Percentiles rank a stretch among this genome's conserved stretches.
phyloP scores from a whole-genome alignment of 331 rosid species.

The Quercus tomentella region DNA sequence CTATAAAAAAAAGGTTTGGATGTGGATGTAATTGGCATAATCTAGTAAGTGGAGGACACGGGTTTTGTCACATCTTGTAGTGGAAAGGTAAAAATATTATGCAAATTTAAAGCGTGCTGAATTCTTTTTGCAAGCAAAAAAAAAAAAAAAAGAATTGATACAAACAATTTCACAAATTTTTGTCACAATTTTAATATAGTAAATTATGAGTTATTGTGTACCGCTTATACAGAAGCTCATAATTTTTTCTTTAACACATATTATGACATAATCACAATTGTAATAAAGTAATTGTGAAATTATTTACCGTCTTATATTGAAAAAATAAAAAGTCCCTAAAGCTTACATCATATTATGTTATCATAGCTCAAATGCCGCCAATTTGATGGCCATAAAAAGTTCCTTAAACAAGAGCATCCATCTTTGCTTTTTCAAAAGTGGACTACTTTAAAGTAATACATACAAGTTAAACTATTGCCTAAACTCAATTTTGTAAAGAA shows the following conservation, averaged over 20 bases:
- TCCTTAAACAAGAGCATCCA: not conserved
- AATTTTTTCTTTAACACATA: too few relatives aligned
- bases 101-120: constrained; percentile 7
- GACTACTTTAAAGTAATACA: not conserved
- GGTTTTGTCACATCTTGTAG: not conserved
- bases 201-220: rapidly evolving
- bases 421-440: not conserved
- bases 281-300: too few relatives aligned
- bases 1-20: not conserved
- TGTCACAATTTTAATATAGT: too few relatives aligned
- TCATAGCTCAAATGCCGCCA: constrained; percentile 12
- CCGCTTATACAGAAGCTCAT: rapidly evolving
- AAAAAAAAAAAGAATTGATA: too few relatives aligned
- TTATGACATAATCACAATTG: too few relatives aligned
- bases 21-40: not conserved
- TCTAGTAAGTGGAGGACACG: not conserved
- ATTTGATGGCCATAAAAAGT: constrained; percentile 5
- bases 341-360: too few relatives aligned
- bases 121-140: not conserved
- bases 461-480: too few relatives aligned
- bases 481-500: too few relatives aligned
- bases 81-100: not conserved
- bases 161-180: too few relatives aligned
- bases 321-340: too few relatives aligned
- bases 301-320: too few relatives aligned